Conservation (phyloP, 23 red algal genomes). For the Gracilaria domingensis region DNA sequence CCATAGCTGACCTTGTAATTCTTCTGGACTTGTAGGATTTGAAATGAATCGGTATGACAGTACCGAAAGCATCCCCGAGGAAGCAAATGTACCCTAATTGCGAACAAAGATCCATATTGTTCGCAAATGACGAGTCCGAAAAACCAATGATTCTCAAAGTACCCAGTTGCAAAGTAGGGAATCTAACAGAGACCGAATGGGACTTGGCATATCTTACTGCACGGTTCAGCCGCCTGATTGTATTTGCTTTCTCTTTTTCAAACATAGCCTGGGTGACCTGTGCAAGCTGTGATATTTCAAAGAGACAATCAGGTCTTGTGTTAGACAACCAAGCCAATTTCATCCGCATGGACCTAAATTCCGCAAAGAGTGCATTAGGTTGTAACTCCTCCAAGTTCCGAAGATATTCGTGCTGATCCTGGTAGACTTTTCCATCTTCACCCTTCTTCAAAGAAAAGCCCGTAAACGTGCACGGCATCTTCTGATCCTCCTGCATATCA, state of each 20-base stretch:
- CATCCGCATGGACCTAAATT: slow-evolving; percentile 65
- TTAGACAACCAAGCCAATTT: slow-evolving; percentile 62
- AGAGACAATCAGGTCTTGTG: slow-evolving; percentile 40
- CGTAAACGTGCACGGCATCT: slow-evolving; percentile 38
- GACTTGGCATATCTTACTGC: slow-evolving; percentile 22
- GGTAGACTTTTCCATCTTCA: not conserved
- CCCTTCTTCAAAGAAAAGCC: slow-evolving; percentile 18
- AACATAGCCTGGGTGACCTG: slow-evolving; percentile 41
- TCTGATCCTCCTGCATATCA: slow-evolving; percentile 42
- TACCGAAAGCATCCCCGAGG: slow-evolving; percentile 7
- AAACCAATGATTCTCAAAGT: slow-evolving; percentile 38
- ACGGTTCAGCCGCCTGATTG: slow-evolving; percentile 31
- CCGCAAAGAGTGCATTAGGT: not conserved
- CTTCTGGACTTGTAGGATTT: slow-evolving; percentile 34
- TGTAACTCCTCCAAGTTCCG: slow-evolving; percentile 46
- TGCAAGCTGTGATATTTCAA: slow-evolving; percentile 61
- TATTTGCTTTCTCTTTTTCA: not conserved
- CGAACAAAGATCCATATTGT: slow-evolving; percentile 34
- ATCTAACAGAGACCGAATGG: not conserved
- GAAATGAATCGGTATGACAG: slow-evolving; percentile 14
- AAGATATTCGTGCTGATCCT: slow-evolving; percentile 42
- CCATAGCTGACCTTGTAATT: slow-evolving; percentile 45
- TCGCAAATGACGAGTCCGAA: slow-evolving; percentile 56
- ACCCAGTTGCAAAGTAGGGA: not conserved
- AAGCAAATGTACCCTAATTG: slow-evolving; percentile 43